phyloP scores from a whole-genome alignment of 257 asterid genomes.

The Echites panduratus region DNA sequence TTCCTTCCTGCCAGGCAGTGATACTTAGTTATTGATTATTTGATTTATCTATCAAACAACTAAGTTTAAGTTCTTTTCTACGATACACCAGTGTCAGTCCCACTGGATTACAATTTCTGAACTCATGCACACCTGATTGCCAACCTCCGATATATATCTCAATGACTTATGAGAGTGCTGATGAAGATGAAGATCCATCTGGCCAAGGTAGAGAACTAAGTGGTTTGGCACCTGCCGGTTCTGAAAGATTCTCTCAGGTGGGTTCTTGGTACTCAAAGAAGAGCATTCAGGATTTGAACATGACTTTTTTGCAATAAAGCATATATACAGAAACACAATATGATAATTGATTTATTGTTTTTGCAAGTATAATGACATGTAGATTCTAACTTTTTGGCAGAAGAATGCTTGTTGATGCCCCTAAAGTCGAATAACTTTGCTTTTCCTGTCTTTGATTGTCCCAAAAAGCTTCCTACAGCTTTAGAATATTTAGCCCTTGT shows the following conservation, averaged over 20 bases:
- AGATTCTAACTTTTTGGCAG: background rate
- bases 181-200: slow-evolving; percentile 34
- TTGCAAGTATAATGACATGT: background rate
- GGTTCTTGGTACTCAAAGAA: background rate
- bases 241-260: slow-evolving; percentile 59
- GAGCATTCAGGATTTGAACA: background rate
- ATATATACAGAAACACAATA: background rate
- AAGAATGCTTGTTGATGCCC: background rate
- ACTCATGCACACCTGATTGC: slow-evolving; percentile 81
- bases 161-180: slow-evolving; percentile 50
- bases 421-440: background rate
- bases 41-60: slow-evolving; percentile 10
- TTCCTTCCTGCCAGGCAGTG: background rate
- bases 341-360: background rate
- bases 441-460: background rate
- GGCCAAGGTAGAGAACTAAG: slow-evolving; percentile 27
- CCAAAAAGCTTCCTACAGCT: background rate
- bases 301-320: background rate
- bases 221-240: slow-evolving; percentile 35
- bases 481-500: background rate
- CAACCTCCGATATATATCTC: slow-evolving; percentile 76
- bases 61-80: slow-evolving; percentile 10
- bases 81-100: slow-evolving; percentile 64
- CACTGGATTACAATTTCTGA: slow-evolving; percentile 65
- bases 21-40: background rate